Percentiles rank a stretch among this genome's conserved stretches.
Conservation (phyloP, 2,329 filamentous ascomycete genomes). For the Hymenoscyphus fructigenus region DNA sequence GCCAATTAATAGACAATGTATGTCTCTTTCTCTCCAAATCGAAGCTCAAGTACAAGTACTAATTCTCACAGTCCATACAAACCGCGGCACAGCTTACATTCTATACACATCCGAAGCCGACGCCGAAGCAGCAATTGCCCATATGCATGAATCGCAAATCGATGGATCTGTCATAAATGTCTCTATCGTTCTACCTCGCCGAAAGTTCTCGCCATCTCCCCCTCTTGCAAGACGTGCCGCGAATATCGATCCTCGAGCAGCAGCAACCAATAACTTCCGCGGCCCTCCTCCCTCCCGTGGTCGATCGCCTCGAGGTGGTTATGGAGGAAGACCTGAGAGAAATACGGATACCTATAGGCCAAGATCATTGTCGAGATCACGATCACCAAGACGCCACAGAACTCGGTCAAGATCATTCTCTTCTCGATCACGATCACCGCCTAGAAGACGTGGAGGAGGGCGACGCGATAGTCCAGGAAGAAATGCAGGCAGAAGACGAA, state of each 20-base stretch:
- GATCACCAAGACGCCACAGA: constrained; percentile 40
- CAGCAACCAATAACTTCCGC: constrained; percentile 24
- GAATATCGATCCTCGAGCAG: constrained; percentile 54
- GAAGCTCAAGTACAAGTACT: background rate
- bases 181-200: constrained; percentile 38
- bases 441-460: constrained; percentile 33
- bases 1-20: constrained; percentile 84
- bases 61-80: constrained; percentile 67
- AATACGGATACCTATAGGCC: constrained; percentile 39
- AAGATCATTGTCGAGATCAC: constrained; percentile 41
- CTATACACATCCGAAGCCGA: constrained; percentile 74
- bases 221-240: constrained; percentile 66
- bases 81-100: constrained; percentile 92
- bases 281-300: constrained; percentile 29
- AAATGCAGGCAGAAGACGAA: constrained; percentile 43
- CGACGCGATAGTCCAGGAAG: constrained; percentile 32
- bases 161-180: constrained; percentile 39
- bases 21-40: constrained; percentile 33
- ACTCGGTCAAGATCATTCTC: constrained; percentile 42
- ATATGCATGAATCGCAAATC: constrained; percentile 94
- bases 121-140: constrained; percentile 84
- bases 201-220: constrained; percentile 76
- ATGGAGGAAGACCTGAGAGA: constrained; percentile 28
- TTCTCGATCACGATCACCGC: constrained; percentile 40
- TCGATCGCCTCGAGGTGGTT: constrained; percentile 30